phyloP scores from a whole-genome alignment of 768 basidiomycete genomes.

The Russula brevipes region DNA sequence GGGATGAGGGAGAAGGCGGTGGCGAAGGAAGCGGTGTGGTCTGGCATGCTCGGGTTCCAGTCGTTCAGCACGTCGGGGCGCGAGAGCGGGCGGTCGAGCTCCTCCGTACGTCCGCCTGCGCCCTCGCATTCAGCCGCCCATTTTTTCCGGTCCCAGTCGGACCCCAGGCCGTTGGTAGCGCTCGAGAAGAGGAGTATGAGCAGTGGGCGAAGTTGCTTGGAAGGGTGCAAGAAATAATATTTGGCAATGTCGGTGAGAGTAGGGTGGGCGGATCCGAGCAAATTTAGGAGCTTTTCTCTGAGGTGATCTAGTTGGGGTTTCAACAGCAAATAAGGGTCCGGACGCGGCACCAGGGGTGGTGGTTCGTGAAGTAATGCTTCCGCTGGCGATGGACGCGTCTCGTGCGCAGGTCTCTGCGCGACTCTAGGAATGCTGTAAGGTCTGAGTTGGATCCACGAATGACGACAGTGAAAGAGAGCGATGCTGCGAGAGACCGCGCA shows the following conservation, averaged over 20 bases:
- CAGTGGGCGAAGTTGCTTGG: constrained; percentile 86
- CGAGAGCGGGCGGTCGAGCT: constrained; percentile 76
- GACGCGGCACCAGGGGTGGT: constrained; percentile 26
- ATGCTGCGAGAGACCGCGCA: constrained; percentile 4
- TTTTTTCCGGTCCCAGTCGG: constrained; percentile 52
- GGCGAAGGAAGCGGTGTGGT: constrained; percentile 67
- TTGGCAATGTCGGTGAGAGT: constrained; percentile 82
- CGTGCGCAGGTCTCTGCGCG: constrained; percentile 16
- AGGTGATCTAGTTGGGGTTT: constrained; percentile 67
- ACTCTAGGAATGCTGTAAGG: constrained; percentile 14
- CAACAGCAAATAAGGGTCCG: constrained; percentile 68
- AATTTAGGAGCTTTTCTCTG: constrained; percentile 61
- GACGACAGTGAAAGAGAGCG: constrained; percentile 1
- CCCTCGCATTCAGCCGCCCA: constrained; percentile 59
- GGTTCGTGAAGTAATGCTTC: background rate
- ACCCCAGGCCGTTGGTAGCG: constrained; percentile 88
- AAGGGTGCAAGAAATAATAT: constrained; percentile 86
- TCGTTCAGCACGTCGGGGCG: constrained; percentile 82
- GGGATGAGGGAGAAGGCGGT: constrained; percentile 45
- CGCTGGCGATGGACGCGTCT: background rate
- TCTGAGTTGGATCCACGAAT: background rate
- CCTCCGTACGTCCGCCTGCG: constrained; percentile 47
- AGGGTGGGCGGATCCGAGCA: constrained; percentile 88
- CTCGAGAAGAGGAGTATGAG: constrained; percentile 85
- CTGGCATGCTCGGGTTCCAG: constrained; percentile 84